Evolutionary conservation across 2,329 filamentous ascomycete genomes (phyloP), one percentile per base, ranked within the genome.

Genomic region (Coleophoma crateriformis): DNA sequence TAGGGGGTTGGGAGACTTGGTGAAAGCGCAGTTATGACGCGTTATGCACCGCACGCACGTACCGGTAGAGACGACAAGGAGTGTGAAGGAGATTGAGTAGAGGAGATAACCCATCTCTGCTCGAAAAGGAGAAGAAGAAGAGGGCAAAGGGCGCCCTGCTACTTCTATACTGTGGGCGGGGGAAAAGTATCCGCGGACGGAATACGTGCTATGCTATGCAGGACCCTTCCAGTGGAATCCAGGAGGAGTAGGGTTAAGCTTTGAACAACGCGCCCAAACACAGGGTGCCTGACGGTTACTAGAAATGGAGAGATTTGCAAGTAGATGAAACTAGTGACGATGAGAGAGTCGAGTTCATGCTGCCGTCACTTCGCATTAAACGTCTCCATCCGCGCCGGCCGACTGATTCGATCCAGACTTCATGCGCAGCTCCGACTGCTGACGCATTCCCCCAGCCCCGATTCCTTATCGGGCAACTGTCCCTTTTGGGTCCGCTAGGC

Each of bases 101-200:
- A 95, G 81, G 56, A 95, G 67, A 73, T 91, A 94, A 55, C 73
- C 77, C 89, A 95, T 95, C 59, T 60, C 41, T 13, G 32, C 11
- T 70, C 66, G 61, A 50, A 50, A 27, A 27, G 27, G 27, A 27
- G 27, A 19, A 51, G 34, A 43, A 45, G 32, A 20, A 34, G 15
- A 20, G 17, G 27, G 32, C 10, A 22, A n/a, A 33, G 34, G 34
- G 20, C 39, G n/a, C 20, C 32, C 19, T 34, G 12, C 27, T 47
- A n/a, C 41, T 46, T 22, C 15, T 32, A 27, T 32, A 33, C 7
- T n/a, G 11, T 15, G 19, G 41, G 19, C 19, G 41, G 32, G 41
- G 11, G 27, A 27, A 27, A 27, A 27, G 27, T 27, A 27, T 27
- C 8, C 8, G 27, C 27, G 27, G 27, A 27, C 5, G 27, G 27